A percentile compares a stretch with the other conserved stretches of the same genome.
These are phyloP conservation scores for Trichoderma pleuroti DNA, from an alignment of 2,329 filamentous ascomycete species.

Conservation along the genomic window DNA sequence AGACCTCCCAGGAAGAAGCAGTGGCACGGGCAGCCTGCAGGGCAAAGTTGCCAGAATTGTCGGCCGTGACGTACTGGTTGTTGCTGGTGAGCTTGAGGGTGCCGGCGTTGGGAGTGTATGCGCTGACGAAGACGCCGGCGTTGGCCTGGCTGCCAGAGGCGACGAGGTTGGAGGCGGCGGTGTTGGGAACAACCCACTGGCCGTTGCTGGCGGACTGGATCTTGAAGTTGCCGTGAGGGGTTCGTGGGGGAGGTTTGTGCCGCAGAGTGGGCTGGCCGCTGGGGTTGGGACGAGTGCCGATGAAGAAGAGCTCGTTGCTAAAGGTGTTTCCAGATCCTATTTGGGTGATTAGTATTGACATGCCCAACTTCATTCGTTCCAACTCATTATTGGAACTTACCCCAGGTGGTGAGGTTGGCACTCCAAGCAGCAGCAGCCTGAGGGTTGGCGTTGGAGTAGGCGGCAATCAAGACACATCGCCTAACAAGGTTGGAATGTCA, in stretches of 20 bases:
- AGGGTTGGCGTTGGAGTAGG: constrained; percentile 25
- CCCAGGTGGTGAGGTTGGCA: constrained; percentile 25
- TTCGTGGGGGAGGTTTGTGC: constrained; percentile 24
- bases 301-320: constrained; percentile 27
- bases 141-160: constrained; percentile 19
- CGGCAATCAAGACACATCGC: constrained; percentile 26
- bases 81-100: constrained; percentile 19
- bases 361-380: too few species aligned
- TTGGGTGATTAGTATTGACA: background rate
- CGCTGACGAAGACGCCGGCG: constrained; percentile 22
- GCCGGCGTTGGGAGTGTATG: constrained; percentile 25
- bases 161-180: constrained; percentile 20
- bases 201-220: constrained; percentile 21
- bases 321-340: constrained; percentile 25
- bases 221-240: constrained; percentile 25
- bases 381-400: background rate
- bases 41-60: constrained; percentile 21
- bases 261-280: constrained; percentile 25
- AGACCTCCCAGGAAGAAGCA: constrained; percentile 24
- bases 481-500: constrained; percentile 2
- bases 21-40: constrained; percentile 21
- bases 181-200: constrained; percentile 22
- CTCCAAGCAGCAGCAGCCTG: constrained; percentile 25
- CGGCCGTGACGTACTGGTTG: constrained; percentile 24
- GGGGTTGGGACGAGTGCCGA: constrained; percentile 26